These are phyloP conservation scores for Ceratocystis destructans DNA, from an alignment of 2,329 filamentous ascomycete genomes.

Conservation along the genomic window DNA sequence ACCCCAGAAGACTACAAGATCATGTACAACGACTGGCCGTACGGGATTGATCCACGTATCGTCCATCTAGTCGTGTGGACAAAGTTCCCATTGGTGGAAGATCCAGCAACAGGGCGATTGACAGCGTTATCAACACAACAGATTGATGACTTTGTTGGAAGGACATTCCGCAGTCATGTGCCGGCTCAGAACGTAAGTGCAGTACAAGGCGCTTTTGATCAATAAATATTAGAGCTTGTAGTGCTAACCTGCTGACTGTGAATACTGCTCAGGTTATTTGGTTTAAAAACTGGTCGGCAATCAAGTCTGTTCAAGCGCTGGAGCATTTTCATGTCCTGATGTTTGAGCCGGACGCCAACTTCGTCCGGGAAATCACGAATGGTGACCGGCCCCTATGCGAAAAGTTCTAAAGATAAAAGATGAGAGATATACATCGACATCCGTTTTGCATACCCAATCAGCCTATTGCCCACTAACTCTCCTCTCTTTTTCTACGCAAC, in stretches of 20 bases:
- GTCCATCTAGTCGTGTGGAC: slow-evolving; percentile 87
- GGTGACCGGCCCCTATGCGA: slow-evolving; percentile 56
- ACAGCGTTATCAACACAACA: slow-evolving; percentile 46
- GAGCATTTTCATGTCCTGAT: slow-evolving; percentile 96
- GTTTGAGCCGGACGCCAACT: slow-evolving; percentile 55
- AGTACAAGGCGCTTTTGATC: background rate
- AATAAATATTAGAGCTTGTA: too few relatives aligned
- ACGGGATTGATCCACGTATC: slow-evolving; percentile 64
- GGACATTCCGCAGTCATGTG: slow-evolving; percentile 46
- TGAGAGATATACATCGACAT: too few relatives aligned
- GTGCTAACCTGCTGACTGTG: background rate
- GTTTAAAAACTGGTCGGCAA: slow-evolving; percentile 61
- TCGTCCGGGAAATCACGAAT: slow-evolving; percentile 56
- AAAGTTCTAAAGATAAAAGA: slow-evolving; percentile 23
- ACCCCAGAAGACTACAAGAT: slow-evolving; percentile 51
- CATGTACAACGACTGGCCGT: slow-evolving; percentile 87
- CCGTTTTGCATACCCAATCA: too few relatives aligned
- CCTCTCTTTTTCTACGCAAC: background rate
- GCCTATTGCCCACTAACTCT: too few relatives aligned
- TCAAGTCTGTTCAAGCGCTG: slow-evolving; percentile 75
- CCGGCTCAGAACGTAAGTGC: slow-evolving; percentile 38
- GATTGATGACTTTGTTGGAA: slow-evolving; percentile 58
- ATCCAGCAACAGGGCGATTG: slow-evolving; percentile 50
- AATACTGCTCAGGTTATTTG: slow-evolving; percentile 25
- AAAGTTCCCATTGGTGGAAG: slow-evolving; percentile 67